phyloP scores from a whole-genome alignment of 208 protist species.

The Leishmania mexicana region DNA sequence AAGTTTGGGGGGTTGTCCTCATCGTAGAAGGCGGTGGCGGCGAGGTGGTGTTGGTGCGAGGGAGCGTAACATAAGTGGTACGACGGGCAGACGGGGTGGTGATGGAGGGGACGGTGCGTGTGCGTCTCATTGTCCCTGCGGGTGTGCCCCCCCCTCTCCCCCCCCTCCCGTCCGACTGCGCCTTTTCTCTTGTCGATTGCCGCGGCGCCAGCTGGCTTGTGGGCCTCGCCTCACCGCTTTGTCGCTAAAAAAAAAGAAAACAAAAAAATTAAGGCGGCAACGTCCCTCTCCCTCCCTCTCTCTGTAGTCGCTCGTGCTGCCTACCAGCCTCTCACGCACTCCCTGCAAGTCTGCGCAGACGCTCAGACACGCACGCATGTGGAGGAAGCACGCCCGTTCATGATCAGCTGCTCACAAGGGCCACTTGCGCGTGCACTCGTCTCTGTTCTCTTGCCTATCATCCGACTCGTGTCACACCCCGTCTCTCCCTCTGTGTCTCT shows the following conservation, averaged over 20 bases:
- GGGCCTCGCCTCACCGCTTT: background rate
- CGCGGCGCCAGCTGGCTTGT: background rate
- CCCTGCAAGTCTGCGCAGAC: background rate
- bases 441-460: background rate
- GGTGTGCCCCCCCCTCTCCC: background rate
- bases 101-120: background rate
- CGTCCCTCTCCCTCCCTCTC: background rate
- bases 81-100: background rate
- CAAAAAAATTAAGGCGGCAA: background rate
- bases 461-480: background rate
- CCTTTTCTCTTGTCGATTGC: background rate
- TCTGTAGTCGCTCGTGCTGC: background rate
- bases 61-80: background rate
- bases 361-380: background rate
- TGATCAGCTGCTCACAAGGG: background rate
- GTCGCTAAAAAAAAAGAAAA: background rate
- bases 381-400: background rate
- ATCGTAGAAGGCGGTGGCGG: background rate
- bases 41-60: background rate
- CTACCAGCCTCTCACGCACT: background rate
- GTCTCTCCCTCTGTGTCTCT: background rate
- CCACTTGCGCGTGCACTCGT: background rate
- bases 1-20: background rate
- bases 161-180: background rate
- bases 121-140: background rate